Evolutionary conservation across 495 filamentous ascomycete genomes (phyloP), one percentile per base, ranked within the genome.

Genomic region (Talaromyces wortmannii): DNA sequence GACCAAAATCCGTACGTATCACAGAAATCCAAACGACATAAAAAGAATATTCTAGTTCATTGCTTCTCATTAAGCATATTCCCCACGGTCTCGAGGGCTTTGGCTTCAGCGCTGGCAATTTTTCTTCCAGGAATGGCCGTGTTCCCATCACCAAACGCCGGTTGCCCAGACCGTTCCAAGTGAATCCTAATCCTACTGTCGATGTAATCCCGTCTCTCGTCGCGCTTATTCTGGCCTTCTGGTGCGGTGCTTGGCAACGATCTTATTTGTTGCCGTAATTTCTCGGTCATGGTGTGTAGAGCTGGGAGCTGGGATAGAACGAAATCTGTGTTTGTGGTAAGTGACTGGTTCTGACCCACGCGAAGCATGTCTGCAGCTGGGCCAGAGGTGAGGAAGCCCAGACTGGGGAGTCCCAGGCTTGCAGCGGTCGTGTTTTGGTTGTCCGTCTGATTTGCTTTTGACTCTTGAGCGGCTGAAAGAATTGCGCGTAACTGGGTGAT

Each of bases 261-360:
- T 2, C 79, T 73, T 63, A 85, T 61, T 57, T 84, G 78, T 0
- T 81, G 82, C 16, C 83, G 74, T 52, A 98, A 68, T 18, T 81
- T 72, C 3, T 76, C 72, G 0, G 90, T 76, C 4, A 91, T 72
- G 4, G 80, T 71, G 51, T 89, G 82, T 30, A 98, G 77, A 0
- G 86, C 82, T 10, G 88, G 87, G 10, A 97, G 76, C 68, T 98
- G 94, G 0, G 85, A 87, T 15, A 90, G 69, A 4, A 86, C 83
- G 64, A 96, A 97, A 3, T 80, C 82, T 0, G 91, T 84, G 5
- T 90, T 86, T 0, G 89, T 91, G 12, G 84, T 85, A 0, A 94
- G 69, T 74, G 50, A 78, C 11, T 64, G 69, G 52, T 63, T 67
- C 17, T 68, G 66, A 18, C 69, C 73, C 31, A 83, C 67, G 17